Base-by-base conservation (phyloP, 352 stramenopile genomes). In the Pythium biforme region DNA sequence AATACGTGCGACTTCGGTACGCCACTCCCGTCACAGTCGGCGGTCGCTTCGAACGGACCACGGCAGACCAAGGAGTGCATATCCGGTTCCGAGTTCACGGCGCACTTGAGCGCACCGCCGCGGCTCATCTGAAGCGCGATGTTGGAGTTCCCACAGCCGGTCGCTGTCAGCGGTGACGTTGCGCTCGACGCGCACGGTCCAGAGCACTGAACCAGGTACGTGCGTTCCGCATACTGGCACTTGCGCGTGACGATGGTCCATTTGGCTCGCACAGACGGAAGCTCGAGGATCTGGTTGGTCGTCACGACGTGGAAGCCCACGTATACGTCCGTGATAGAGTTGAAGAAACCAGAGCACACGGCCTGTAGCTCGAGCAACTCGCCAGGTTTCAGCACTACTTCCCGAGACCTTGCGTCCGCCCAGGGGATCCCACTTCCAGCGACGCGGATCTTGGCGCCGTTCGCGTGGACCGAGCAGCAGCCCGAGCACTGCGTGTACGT, bases 261-360 rank as follows among this genome's bases (percentile, higher is more conserved):
- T 53, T 75, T 66, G 4, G 79, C 70, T 31, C 70, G 70, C 27
- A 69, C 66, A 25, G 37, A 62, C 3, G 69, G 63, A 15, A 93
- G 69, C 43, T 90, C 73, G 0, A 91, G 11, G 54, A 90, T 76
- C n/a, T 81, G 76, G 62, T 90, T 93, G 4, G 80, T 59, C 0
- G 81, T 89, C 33, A 89, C 70, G 15, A 89, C 68, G 45, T 93
- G 84, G 62, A 93, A 93, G 23, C 65, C 80, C 5, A 93, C 5
- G 62, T 85, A 88, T 7, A 91, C 80, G 50, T 90, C 79, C 1
- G 77, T 61, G 53, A 83, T 62, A 14, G 84, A 72, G 63, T 87
- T 88, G 63, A 90, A 91, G 23, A 74, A 73, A 4, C 62, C 31
- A 0, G 84, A 79, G 1, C 80, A 77, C n/a, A 60, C 70, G 6